Conservation (phyloP, 176 grass and related monocot species). For the Poa pratensis region DNA sequence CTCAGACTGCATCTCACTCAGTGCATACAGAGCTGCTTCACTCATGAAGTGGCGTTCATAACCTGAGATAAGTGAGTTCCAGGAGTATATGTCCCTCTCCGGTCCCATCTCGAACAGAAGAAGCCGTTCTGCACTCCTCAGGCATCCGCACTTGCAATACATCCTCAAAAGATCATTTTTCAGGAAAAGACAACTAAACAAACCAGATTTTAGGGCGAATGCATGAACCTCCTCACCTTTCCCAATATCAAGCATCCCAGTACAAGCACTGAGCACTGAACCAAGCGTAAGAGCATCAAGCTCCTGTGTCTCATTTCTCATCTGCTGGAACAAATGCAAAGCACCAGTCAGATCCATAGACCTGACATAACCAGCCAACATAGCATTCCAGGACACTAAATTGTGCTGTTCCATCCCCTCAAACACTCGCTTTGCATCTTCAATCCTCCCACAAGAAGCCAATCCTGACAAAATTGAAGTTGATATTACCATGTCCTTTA, state of each 20-base stretch:
- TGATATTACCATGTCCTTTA: constrained; percentile 70
- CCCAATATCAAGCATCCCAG: constrained; percentile 59
- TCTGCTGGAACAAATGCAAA: constrained; percentile 73
- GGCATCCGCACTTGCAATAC: constrained; percentile 81
- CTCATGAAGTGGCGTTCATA: constrained; percentile 72
- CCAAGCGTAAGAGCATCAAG: constrained; percentile 66
- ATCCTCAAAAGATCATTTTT: constrained; percentile 72
- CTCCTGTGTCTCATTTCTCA: constrained; percentile 57
- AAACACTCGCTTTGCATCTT: constrained; percentile 71
- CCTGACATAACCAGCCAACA: constrained; percentile 71
- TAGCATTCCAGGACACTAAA: constrained; percentile 89
- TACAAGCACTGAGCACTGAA: constrained; percentile 72
- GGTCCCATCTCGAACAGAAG: constrained; percentile 54
- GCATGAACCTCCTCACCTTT: constrained; percentile 78
- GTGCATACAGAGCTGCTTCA: constrained; percentile 72
- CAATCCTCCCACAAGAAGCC: constrained; percentile 70
- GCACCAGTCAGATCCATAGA: constrained; percentile 64
- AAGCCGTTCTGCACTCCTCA: constrained; percentile 70
- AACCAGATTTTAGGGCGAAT: constrained; percentile 55
- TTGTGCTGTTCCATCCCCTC: constrained; percentile 72
- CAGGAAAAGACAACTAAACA: constrained; percentile 44
- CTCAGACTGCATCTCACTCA: constrained; percentile 69
- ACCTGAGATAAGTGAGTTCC: constrained; percentile 89
- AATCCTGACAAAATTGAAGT: constrained; percentile 75
- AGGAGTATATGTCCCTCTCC: constrained; percentile 66